Evolutionary conservation across 768 basidiomycete species (phyloP).

Genomic region (Lactarius deliciosus): DNA sequence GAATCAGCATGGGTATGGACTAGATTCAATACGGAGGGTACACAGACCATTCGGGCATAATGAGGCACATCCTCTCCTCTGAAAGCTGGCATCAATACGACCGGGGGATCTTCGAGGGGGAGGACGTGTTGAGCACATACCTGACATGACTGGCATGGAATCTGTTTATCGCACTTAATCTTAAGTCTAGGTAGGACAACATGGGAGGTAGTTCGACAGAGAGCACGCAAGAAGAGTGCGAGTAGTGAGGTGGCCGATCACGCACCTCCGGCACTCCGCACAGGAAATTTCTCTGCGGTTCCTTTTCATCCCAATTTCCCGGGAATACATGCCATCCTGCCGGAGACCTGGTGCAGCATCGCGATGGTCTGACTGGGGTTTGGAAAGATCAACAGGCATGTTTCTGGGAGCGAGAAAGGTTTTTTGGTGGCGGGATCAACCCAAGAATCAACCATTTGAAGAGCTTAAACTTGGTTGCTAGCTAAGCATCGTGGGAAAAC

Average conservation of each 20-base stretch:
- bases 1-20: slow-evolving; percentile 11
- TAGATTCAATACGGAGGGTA: slow-evolving; percentile 23
- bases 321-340: slow-evolving; percentile 53
- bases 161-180: slow-evolving; percentile 82
- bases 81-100: neutral
- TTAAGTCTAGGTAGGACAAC: slow-evolving; percentile 51
- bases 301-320: slow-evolving; percentile 73
- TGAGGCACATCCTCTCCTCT: slow-evolving; percentile 67
- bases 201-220: slow-evolving; percentile 10
- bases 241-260: slow-evolving; percentile 35
- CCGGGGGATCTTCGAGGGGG: neutral
- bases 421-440: neutral
- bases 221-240: neutral
- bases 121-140: slow-evolving; percentile 38
- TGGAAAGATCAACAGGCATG: slow-evolving; percentile 62
- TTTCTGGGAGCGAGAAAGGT: slow-evolving; percentile 12
- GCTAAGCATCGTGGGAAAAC: slow-evolving; percentile 1
- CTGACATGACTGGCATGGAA: slow-evolving; percentile 76
- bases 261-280: slow-evolving; percentile 77
- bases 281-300: slow-evolving; percentile 74
- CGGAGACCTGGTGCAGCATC: slow-evolving; percentile 51
- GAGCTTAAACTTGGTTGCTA: slow-evolving; percentile 12
- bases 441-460: slow-evolving; percentile 14
- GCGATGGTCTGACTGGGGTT: slow-evolving; percentile 43
- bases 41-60: slow-evolving; percentile 68